Base-by-base conservation (phyloP, 805 yeast genomes). In the Metschnikowia kofuensis region DNA sequence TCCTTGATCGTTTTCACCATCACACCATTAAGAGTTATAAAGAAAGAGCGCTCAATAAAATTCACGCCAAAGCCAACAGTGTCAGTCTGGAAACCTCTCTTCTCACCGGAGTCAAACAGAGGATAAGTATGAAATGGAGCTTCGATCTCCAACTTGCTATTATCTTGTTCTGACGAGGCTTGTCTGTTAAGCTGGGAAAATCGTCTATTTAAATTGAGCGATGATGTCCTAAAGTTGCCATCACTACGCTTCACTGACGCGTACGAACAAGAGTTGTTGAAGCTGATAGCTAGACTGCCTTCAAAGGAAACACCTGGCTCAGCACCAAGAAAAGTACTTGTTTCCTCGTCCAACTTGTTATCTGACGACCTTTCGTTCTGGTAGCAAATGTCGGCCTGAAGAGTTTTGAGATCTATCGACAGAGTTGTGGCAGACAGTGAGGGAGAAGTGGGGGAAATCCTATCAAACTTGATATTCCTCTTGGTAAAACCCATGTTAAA, bases 61-160 rank as follows among this genome's bases (percentile, higher is more conserved):
- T 90, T 85, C 26, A 89, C 76, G 5, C 97, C 97, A 65, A 91
- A 85, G 0, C 97, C 97, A 53, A 91, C 76, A 2, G 79, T 72
- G 64, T 89, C 96, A 21, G 66, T 60, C 30, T 62, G 67, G 37
- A 76, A 74, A 1, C 74, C 73, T 44, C 69, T 74, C 26, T 65
- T 69, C 38, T 68, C 69, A 10, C 43, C 43, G 8, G 47, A 37
- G 15, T 40, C 51, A 13, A 36, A 16, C 12, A 45, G 43, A 7
- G 55, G 45, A 35, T 60, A 55, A 5, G 73, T 68, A 26, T 61
- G 58, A 48, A 73, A 65, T 2, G 72, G 65, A 1, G 71, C 63
- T 10, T 70, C 75, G 9, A 72, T 57, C 42, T 69, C 72, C 10
- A 68, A 50, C 44, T 62, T 67, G 11, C 74, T 73, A 11, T 61